A percentile compares a stretch with the other conserved stretches of the same genome.
Conservation (phyloP, 305 asterid species). For the Solanum hybrid region DNA sequence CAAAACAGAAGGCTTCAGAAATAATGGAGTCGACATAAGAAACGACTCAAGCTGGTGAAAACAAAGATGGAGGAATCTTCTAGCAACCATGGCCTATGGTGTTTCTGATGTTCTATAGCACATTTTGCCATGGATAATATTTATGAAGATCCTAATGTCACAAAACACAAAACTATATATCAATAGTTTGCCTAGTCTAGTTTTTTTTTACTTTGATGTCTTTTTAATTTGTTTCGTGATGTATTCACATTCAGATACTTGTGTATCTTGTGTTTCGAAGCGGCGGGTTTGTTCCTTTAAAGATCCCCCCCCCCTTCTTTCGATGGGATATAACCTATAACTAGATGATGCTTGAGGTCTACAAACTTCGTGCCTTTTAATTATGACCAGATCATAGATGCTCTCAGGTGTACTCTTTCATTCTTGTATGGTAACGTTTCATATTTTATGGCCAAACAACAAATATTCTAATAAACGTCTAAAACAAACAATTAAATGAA, state of each 20-base stretch:
- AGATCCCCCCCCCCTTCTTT: not conserved
- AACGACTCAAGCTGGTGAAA: not conserved
- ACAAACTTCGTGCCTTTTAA: not conserved
- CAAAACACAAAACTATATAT: too few relatives aligned
- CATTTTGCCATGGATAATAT: not conserved
- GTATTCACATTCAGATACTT: too few relatives aligned
- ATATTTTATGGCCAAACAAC: not conserved
- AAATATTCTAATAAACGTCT: not conserved
- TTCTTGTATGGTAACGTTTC: not conserved
- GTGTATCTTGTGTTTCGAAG: not conserved
- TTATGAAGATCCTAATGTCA: not conserved
- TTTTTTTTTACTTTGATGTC: not conserved
- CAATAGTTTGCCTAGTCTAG: not conserved
- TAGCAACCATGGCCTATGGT: not conserved
- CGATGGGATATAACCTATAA: not conserved
- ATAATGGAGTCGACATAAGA: not conserved
- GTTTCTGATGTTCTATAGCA: not conserved
- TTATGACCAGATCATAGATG: not conserved
- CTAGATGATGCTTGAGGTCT: not conserved
- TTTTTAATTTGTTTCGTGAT: not conserved
- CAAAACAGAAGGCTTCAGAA: not conserved
- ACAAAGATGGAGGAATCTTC: not conserved
- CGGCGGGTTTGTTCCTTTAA: not conserved
- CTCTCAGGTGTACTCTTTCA: not conserved
- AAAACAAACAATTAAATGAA: too few relatives aligned